Evolutionary conservation across 345 rosid species (phyloP).

Genomic region (Eucalyptus dawsonii): DNA sequence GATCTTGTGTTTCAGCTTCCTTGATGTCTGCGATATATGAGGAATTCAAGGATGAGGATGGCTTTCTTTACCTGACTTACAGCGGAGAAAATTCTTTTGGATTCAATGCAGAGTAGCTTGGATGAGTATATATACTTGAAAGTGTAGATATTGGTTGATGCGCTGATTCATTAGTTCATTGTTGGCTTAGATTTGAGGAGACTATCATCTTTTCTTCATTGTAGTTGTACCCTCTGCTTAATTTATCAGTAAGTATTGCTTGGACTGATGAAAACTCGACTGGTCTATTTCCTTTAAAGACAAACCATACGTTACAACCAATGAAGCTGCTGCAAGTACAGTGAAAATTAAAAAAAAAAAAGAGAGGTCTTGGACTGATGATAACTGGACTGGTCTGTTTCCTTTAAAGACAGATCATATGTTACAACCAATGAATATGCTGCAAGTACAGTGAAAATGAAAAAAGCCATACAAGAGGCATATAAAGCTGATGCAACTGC

Average conservation of each 20-base stretch:
- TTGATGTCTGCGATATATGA: conserved; percentile 53
- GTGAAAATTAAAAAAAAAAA: background rate
- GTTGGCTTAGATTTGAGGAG: background rate
- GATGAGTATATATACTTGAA: background rate
- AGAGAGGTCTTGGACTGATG: background rate
- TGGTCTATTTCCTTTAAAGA: background rate
- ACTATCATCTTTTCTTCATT: background rate
- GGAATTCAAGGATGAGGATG: conserved; percentile 61
- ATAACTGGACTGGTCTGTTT: background rate
- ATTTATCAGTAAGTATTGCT: background rate
- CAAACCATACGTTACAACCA: background rate
- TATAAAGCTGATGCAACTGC: background rate
- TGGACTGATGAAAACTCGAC: background rate
- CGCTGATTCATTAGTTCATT: background rate
- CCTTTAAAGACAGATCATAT: background rate
- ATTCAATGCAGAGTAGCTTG: background rate
- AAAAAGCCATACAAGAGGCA: background rate
- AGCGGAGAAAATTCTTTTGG: conserved; percentile 75
- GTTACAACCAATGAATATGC: background rate
- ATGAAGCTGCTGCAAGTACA: background rate
- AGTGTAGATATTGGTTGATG: conserved; percentile 15
- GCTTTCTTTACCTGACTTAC: conserved; percentile 66
- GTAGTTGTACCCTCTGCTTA: background rate
- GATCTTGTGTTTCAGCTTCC: conserved; percentile 22
- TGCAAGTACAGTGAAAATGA: background rate